A percentile compares a stretch with the other conserved stretches of the same genome.
Conservation (phyloP, 1,139 yeast species). For the Saccharomyces hybrid region DNA sequence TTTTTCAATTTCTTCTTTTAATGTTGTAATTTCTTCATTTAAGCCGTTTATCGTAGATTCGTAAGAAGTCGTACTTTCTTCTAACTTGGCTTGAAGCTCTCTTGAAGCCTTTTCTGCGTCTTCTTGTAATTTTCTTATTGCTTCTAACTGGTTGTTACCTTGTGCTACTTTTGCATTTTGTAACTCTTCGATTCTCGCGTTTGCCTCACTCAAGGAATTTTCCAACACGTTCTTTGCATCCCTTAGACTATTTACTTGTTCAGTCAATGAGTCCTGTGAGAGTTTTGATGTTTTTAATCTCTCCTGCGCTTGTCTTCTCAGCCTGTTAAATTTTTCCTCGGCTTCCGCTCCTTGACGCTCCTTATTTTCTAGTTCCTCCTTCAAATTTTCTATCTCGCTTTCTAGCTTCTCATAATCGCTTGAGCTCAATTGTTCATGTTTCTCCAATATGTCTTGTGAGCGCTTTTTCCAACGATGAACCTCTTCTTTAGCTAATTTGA, state of each 20-base stretch:
- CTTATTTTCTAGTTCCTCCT: slow-evolving; percentile 18
- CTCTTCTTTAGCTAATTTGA: slow-evolving; percentile 37
- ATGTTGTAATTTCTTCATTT: slow-evolving; percentile 3
- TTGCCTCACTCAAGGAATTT: slow-evolving; percentile 9
- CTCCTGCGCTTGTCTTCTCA: slow-evolving; percentile 32
- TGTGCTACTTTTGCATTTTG: slow-evolving; percentile 14
- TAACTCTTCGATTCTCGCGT: slow-evolving; percentile 14
- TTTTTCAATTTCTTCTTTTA: slow-evolving; percentile 2
- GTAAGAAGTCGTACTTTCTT: neutral
- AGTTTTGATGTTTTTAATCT: slow-evolving; percentile 33
- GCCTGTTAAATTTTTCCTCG: slow-evolving; percentile 32
- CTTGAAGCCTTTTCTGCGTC: slow-evolving; percentile 13
- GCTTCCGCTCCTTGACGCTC: slow-evolving; percentile 27
- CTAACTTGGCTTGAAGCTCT: neutral
- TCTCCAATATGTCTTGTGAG: slow-evolving; percentile 42
- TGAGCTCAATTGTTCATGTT: slow-evolving; percentile 43
- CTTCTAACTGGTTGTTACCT: slow-evolving; percentile 23
- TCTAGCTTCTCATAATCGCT: slow-evolving; percentile 37
- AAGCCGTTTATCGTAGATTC: slow-evolving; percentile 7
- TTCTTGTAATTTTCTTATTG: slow-evolving; percentile 22
- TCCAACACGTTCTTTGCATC: slow-evolving; percentile 19
- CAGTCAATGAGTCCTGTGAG: slow-evolving; percentile 23
- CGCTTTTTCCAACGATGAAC: slow-evolving; percentile 46
- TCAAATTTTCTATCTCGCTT: slow-evolving; percentile 28
- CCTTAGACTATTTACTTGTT: slow-evolving; percentile 10